Conservation (phyloP, 2,329 filamentous ascomycete species). For the Fusarium poae region DNA sequence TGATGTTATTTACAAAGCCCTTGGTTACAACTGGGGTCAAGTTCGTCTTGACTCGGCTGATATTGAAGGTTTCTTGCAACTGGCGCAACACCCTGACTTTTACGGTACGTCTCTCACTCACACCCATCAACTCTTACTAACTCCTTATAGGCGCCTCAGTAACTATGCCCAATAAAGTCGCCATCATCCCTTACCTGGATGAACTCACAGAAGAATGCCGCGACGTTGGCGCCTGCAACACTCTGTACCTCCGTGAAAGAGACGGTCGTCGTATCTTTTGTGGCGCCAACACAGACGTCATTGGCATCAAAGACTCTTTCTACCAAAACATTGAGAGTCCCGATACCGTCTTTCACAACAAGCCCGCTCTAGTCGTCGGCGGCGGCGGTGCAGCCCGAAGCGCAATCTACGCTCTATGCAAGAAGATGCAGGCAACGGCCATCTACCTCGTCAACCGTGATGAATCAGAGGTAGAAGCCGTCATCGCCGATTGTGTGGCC, state of each 20-base stretch:
- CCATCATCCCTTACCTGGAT: slow-evolving; percentile 80
- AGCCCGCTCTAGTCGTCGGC: slow-evolving; percentile 79
- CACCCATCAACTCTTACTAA: background rate
- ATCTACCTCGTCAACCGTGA: slow-evolving; percentile 87
- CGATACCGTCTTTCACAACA: slow-evolving; percentile 64
- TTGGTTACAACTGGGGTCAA: slow-evolving; percentile 66
- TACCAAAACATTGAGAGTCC: slow-evolving; percentile 65
- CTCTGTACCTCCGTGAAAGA: slow-evolving; percentile 73
- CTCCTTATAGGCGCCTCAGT: slow-evolving; percentile 70
- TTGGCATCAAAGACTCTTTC: slow-evolving; percentile 82
- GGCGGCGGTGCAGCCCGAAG: slow-evolving; percentile 83
- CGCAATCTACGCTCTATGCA: slow-evolving; percentile 80
- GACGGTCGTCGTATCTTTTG: slow-evolving; percentile 67
- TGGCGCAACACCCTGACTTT: slow-evolving; percentile 70
- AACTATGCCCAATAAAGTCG: slow-evolving; percentile 87
- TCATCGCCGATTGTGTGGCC: slow-evolving; percentile 72
- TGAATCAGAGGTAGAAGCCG: slow-evolving; percentile 72
- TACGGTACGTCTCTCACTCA: slow-evolving; percentile 64
- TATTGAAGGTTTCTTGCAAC: slow-evolving; percentile 62
- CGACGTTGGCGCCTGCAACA: slow-evolving; percentile 84
- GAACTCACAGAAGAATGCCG: slow-evolving; percentile 78
- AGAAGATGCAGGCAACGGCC: slow-evolving; percentile 74
- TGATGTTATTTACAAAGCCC: slow-evolving; percentile 64
- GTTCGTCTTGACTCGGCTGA: slow-evolving; percentile 65
- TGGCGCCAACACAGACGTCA: slow-evolving; percentile 85